A percentile compares a stretch with the other conserved stretches of the same genome.
Evolutionary conservation across 2,329 filamentous ascomycete species (phyloP).

Genomic region (Microcera coccophila): DNA sequence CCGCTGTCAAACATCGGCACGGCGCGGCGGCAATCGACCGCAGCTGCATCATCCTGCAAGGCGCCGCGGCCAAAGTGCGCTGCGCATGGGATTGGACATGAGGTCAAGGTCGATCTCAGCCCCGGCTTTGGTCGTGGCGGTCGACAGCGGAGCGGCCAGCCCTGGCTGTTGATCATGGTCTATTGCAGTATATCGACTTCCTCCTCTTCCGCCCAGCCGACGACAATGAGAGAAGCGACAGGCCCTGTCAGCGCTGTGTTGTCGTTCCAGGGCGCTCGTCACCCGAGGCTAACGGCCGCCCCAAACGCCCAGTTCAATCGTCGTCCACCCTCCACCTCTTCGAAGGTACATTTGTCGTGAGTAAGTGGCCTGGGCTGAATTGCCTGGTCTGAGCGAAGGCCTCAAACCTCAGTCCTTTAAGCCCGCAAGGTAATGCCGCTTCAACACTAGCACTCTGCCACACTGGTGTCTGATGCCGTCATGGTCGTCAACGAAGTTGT

Average conservation of each 20-base stretch:
- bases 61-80: conserved; percentile 8
- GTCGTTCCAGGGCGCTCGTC: conserved; percentile 16
- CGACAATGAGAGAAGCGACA: neutral
- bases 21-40: conserved; percentile 15
- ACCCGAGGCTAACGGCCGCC: conserved; percentile 27
- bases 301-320: conserved; percentile 27
- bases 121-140: too few relatives aligned
- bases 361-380: conserved; percentile 19
- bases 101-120: conserved; percentile 23
- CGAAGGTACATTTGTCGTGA: conserved; percentile 17
- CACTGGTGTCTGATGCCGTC: conserved; percentile 17
- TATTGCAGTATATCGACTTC: neutral
- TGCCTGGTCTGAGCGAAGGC: conserved; percentile 22
- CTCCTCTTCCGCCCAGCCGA: neutral
- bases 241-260: neutral
- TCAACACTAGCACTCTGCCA: conserved; percentile 5
- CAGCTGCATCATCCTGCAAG: conserved; percentile 16
- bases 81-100: conserved; percentile 6
- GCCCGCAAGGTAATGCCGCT: conserved; percentile 19
- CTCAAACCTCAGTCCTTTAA: conserved; percentile 28
- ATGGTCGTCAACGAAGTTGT: conserved; percentile 13
- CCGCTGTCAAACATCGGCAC: conserved; percentile 6
- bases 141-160: conserved; percentile 11
- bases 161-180: conserved; percentile 2
- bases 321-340: conserved; percentile 21